phyloP scores from a whole-genome alignment of 1,284 basidiomycete genomes.

The Mycosarcoma mackinlayi region DNA sequence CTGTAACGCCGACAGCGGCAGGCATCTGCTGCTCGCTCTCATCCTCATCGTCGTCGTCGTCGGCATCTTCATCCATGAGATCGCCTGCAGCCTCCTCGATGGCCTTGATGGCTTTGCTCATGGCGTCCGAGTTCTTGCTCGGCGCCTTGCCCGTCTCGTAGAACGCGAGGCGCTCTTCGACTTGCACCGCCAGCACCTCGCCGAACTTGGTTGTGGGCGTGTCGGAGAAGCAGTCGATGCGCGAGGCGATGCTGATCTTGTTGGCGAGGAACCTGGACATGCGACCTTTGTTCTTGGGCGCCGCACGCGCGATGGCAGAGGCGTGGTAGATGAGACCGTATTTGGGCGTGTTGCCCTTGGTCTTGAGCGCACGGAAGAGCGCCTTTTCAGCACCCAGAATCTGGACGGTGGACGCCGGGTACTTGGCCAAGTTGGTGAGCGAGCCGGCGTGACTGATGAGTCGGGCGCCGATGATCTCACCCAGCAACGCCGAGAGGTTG shows the following conservation, averaged over 20 bases:
- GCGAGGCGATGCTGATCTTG: slow-evolving; percentile 97
- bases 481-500: slow-evolving; percentile 93
- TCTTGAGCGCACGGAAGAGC: slow-evolving; percentile 96
- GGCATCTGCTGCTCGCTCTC: slow-evolving; percentile 73
- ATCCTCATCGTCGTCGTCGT: slow-evolving; percentile 72
- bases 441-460: slow-evolving; percentile 97
- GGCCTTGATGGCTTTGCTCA: slow-evolving; percentile 84
- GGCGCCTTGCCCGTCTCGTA: slow-evolving; percentile 76
- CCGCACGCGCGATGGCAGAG: slow-evolving; percentile 84
- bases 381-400: slow-evolving; percentile 99
- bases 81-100: slow-evolving; percentile 79
- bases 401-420: slow-evolving; percentile 98
- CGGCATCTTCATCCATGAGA: slow-evolving; percentile 76
- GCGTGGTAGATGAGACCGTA: slow-evolving; percentile 95
- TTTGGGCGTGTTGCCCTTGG: slow-evolving; percentile 98
- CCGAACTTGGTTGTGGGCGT: slow-evolving; percentile 90
- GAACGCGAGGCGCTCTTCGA: slow-evolving; percentile 94
- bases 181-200: slow-evolving; percentile 90
- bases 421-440: slow-evolving; percentile 91
- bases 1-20: slow-evolving; percentile 54
- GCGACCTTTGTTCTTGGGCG: slow-evolving; percentile 94
- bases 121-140: slow-evolving; percentile 70
- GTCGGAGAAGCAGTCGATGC: slow-evolving; percentile 96
- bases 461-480: slow-evolving; percentile 94
- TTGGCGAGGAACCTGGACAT: slow-evolving; percentile 83